Evolutionary conservation across 768 basidiomycete genomes (phyloP), one percentile per base, ranked within the genome.

Genomic region (Mycena sanguinolenta): DNA sequence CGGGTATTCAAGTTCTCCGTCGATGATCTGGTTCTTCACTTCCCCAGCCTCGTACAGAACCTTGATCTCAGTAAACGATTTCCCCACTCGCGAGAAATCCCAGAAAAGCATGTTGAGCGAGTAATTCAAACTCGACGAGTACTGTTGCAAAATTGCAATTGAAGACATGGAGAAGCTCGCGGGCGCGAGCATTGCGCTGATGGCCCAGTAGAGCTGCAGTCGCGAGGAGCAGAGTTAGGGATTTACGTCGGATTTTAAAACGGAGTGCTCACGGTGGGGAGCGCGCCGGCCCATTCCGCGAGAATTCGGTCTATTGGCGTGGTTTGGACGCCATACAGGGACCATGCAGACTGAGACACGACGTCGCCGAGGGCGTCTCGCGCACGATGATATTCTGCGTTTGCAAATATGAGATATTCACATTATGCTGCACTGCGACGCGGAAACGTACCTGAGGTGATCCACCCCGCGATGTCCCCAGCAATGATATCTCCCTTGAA

Each of bases 101-200:
- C 57, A 68, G 32, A 72, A 66, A 4, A 75, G 58, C 39, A 25
- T 46, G 21, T 36, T 17, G 34, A 81, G 75, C 1, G 80, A 76
- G 44, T 54, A 61, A 5, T 75, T 73, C 46, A 81, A 63, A 12
- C 72, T 75, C 13, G 63, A 13, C 1, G 79, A 71, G 2, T 76
- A 74, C 62, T 80, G 76, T n/a, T 77, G 71, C 0, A 81, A 71
- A 21, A 80, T 64, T 23, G 80, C 81, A 6, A 81, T 74, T 49
- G 80, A 77, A 17, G 76, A 63, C 44, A 81, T 66, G n/a, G 80
- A 78, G 19, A 80, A 42, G 13, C 65, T 74, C 5, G 75, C 73
- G 16, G 81, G 81, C 32, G 25, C 39, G 16, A 76, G 53, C 34
- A 81, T 62, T 12, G 79, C 77, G 36, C 74, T 63, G 23, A 76